Evolutionary conservation across 208 protist species (phyloP).

Genomic region (Leishmania aethiopica): DNA sequence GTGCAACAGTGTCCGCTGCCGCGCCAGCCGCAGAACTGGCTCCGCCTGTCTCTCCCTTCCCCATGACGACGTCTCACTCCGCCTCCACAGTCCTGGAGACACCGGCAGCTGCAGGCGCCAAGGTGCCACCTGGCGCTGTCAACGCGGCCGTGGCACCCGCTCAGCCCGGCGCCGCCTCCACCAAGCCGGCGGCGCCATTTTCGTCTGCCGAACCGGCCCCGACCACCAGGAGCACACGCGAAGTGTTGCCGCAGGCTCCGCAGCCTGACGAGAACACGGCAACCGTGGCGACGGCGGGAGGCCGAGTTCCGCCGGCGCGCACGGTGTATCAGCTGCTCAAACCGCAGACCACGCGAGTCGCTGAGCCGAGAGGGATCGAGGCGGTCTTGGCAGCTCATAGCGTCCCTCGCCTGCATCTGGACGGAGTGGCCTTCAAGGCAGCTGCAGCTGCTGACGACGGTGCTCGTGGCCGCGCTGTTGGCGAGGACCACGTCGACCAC

Average conservation of each 20-base stretch:
- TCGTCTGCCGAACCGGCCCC: neutral
- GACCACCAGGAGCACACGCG: neutral
- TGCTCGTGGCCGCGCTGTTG: neutral
- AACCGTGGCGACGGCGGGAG: neutral
- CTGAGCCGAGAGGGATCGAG: neutral
- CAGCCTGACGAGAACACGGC: neutral
- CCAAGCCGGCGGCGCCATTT: neutral
- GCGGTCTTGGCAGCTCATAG: neutral
- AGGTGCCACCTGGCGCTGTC: neutral
- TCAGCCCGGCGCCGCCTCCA: neutral
- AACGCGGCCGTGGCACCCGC: neutral
- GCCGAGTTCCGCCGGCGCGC: neutral
- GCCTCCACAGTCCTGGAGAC: neutral
- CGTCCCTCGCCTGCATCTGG: neutral
- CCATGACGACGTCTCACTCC: neutral
- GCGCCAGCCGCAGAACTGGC: neutral
- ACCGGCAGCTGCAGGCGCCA: neutral
- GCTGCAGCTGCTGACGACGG: neutral
- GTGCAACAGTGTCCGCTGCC: neutral
- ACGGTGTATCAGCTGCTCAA: conserved; percentile 15
- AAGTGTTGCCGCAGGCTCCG: neutral
- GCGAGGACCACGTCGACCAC: neutral
- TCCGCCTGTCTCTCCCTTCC: neutral
- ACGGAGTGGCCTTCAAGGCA: neutral
- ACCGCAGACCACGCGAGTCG: neutral